Base-by-base conservation (phyloP, 306 rosid genomes). In the Cyclanthera cordifolia region DNA sequence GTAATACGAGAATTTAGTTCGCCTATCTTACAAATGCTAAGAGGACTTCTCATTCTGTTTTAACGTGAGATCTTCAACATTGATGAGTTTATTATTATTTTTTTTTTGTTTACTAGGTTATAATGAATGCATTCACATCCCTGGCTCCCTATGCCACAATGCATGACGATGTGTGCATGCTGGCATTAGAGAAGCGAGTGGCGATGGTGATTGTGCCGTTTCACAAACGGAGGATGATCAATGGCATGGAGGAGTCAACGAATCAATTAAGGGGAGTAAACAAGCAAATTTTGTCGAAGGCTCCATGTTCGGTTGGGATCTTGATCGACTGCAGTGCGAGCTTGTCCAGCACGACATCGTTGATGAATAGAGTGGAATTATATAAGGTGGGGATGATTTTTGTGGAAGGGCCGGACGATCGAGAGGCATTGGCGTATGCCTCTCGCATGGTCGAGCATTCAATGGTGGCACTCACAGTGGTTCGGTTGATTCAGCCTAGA, bases 301-400 rank as follows among this genome's bases (percentile, higher is more conserved):
- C 86, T 23, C 91, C 95, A 0, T 85, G 91, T 57, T 88, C 86
- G 0, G 81, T 88, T 8, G 90, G 88, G 48, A 61, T 88, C 39
- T 64, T 84, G 45, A 48, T 86, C 2, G 95, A 86, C 27, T 79
- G n/a, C n/a, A n/a, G 82, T 0, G 81, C 76, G 0, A 15, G 23
- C 3, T 70, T 81, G 67, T 48, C 45, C 4, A 28, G 16, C 2
- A 28, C 2, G 8, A 30, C 41, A n/a, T 37, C 70, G 0, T 5
- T 64, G 12, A 12, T 52, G 0, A 4, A 23, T 12, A 51, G 21
- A 10, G 1, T n/a, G 7, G 21, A 65, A 2, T 70, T 43, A 12
- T 80, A 79, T 27, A 80, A 49, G 3, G 69, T 86, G 39, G 86
- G 82, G 0, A 28, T 81, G 19, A 2, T 86, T 2, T 88, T 86